A percentile compares a stretch with the other conserved stretches of the same genome.
Conservation (phyloP, 2,329 filamentous ascomycete species). For the Microsporum ferrugineum region DNA sequence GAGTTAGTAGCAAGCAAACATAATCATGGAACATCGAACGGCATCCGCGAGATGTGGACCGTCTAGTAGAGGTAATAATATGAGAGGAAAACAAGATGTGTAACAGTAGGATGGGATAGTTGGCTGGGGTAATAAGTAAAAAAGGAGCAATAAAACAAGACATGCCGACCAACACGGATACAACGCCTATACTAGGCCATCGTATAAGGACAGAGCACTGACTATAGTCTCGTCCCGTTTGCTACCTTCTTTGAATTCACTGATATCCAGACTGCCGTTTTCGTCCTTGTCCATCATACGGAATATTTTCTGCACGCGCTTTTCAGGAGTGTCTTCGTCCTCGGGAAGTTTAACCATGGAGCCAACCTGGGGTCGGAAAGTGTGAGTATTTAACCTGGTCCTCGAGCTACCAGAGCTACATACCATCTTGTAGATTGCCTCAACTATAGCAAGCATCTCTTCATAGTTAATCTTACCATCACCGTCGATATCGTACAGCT, state of each 20-base stretch:
- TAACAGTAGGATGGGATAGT: not conserved
- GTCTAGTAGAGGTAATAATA: not conserved
- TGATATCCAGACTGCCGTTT: conserved; percentile 91
- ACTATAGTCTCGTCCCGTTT: conserved; percentile 99
- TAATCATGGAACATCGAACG: not conserved
- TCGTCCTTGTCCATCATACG: conserved; percentile 99
- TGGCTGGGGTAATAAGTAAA: not conserved
- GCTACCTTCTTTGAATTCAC: conserved; percentile 98
- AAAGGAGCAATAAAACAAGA: not conserved
- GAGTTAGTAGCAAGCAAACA: not conserved
- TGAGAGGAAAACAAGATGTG: not conserved
- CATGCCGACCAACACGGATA: not conserved
- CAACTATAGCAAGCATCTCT: conserved; percentile 97
- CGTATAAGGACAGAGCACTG: conserved; percentile 88
- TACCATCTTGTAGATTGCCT: conserved; percentile 99
- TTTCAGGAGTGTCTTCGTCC: conserved; percentile 97
- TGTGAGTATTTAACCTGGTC: not conserved
- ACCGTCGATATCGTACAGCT: conserved; percentile 97
- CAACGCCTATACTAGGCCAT: conserved; percentile 65
- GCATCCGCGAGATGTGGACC: conserved; percentile 1
- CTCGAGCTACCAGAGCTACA: conserved; percentile 11
- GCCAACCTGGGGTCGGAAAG: conserved; percentile 54
- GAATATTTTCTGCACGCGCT: conserved; percentile 96
- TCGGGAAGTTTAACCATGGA: conserved; percentile 98
- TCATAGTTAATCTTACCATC: conserved; percentile 99